phyloP scores from a whole-genome alignment of 75 land plant species.

The Isoetes taiwanensis region DNA sequence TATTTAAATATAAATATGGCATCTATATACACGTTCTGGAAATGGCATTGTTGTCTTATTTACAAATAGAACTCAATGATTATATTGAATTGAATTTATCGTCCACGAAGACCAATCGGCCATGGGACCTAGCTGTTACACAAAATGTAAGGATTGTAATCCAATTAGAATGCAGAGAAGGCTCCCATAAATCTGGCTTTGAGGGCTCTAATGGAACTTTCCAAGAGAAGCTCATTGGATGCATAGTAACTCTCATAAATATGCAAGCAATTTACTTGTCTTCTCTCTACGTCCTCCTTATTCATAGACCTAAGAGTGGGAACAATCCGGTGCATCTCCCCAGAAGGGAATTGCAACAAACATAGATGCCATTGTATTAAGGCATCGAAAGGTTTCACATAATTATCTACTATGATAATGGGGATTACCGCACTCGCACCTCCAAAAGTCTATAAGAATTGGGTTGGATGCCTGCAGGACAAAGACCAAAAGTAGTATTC shows the following conservation, averaged over 20 bases:
- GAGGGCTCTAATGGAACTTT: constrained; percentile 1
- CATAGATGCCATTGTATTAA: constrained; percentile 26
- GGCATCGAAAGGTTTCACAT: constrained; percentile 30
- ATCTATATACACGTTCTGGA: no score
- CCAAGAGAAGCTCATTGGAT: constrained; percentile 7
- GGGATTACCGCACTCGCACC: constrained; percentile 28
- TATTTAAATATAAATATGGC: no score
- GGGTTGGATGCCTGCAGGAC: constrained; percentile 22
- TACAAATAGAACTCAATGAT: no score
- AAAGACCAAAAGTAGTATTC: constrained; percentile 27
- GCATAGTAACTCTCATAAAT: constrained; percentile 6
- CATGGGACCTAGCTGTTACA: no score
- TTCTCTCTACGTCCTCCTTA: constrained; percentile 16
- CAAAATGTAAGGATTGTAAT: no score
- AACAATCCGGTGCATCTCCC: constrained; percentile 26
- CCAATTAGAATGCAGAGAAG: constrained; percentile 12
- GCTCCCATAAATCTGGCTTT: constrained; percentile 16
- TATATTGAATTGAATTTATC: no score
- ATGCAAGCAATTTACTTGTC: constrained; percentile 20
- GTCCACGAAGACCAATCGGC: no score
- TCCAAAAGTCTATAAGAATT: constrained; percentile 22
- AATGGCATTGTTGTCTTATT: no score
- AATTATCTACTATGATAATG: constrained; percentile 24
- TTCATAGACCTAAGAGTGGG: constrained; percentile 13
- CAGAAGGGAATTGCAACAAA: constrained; percentile 21